Base-by-base conservation (phyloP, 345 rosid species). In the Hypericum perforatum region DNA sequence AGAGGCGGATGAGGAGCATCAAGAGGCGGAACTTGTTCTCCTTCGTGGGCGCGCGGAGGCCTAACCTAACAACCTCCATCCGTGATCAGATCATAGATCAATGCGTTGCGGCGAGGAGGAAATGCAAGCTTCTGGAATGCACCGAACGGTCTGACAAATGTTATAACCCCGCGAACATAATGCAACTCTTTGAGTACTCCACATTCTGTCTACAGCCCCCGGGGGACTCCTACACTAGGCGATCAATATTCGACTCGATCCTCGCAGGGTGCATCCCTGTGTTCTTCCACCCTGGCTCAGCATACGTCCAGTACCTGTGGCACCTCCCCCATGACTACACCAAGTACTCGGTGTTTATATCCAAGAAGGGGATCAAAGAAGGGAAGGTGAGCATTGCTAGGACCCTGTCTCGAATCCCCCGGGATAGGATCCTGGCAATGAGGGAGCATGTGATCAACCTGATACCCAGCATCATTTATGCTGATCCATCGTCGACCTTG, bases 261-360 rank as follows among this genome's bases (percentile, higher is more conserved):
- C 29, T 86, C 53, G 78, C 85, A 0, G 97, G 97, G 10, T 89
- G 97, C 57, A 85, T 89, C 49, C 95, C 97, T 0, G 95, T 89
- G 47, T 89, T 86, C 71, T 89, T 89, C 76, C 94, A 89, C 53
- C 86, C 94, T 0, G 94, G 90, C 0, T 84, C 97, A 0, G 87
- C 84, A 11, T 89, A 86, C 43, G 94, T 74, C 3, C 95, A 89
- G 44, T 86, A 86, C 51, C 12, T 75, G 41, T 89, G 97, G 94
- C 95, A 90, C 61, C 64, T 90, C 5, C 94, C 97, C 0, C 76
- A 62, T 65, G 82, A 84, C 44, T 74, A 75, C 5, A 37, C 41
- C 0, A 80, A 71, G 37, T 86, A 84, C 39, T 89, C 90, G 0
- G 88, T 80, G 9, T 76, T 80, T 57, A 86, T 86, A 62, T 73